Evolutionary conservation across 1,284 basidiomycete species (phyloP).

Genomic region (Irpex sp.): DNA sequence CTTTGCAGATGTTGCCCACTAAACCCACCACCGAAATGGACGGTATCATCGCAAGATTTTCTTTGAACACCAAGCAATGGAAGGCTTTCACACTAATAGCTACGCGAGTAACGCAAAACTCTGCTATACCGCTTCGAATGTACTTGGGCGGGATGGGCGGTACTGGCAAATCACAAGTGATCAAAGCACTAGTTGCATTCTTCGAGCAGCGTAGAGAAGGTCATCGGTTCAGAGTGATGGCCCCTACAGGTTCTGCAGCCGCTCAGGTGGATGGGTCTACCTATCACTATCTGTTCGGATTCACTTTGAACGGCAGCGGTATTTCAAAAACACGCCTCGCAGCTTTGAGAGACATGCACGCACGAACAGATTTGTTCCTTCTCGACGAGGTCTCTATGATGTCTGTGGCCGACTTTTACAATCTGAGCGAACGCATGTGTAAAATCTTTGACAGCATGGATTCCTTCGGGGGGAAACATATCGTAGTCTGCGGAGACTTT

Average conservation of each 20-base stretch:
- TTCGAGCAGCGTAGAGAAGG: slow-evolving; percentile 18
- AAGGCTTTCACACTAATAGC: slow-evolving; percentile 30
- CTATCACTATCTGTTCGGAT: slow-evolving; percentile 33
- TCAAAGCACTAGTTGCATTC: slow-evolving; percentile 30
- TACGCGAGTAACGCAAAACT: slow-evolving; percentile 18
- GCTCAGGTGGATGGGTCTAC: slow-evolving; percentile 32
- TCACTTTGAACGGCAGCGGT: slow-evolving; percentile 12
- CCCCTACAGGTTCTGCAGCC: slow-evolving; percentile 36
- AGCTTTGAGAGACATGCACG: not conserved
- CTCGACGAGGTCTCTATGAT: slow-evolving; percentile 1
- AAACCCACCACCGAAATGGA: no score
- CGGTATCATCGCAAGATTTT: no score
- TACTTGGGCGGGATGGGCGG: slow-evolving; percentile 34
- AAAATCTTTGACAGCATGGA: slow-evolving; percentile 12
- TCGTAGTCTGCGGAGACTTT: not conserved
- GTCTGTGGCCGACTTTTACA: not conserved
- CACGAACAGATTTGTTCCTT: not conserved
- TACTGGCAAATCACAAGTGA: slow-evolving; percentile 39
- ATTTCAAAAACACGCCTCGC: not conserved
- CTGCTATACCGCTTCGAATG: slow-evolving; percentile 23
- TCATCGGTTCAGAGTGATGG: slow-evolving; percentile 27
- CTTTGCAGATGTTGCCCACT: no score
- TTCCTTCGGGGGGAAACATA: not conserved
- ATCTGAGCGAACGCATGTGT: slow-evolving; percentile 18
- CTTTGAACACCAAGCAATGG: no score